A percentile compares a stretch with the other conserved stretches of the same genome.
Evolutionary conservation across 2,329 filamentous ascomycete species (phyloP).

Genomic region (Fusarium liriodendri): DNA sequence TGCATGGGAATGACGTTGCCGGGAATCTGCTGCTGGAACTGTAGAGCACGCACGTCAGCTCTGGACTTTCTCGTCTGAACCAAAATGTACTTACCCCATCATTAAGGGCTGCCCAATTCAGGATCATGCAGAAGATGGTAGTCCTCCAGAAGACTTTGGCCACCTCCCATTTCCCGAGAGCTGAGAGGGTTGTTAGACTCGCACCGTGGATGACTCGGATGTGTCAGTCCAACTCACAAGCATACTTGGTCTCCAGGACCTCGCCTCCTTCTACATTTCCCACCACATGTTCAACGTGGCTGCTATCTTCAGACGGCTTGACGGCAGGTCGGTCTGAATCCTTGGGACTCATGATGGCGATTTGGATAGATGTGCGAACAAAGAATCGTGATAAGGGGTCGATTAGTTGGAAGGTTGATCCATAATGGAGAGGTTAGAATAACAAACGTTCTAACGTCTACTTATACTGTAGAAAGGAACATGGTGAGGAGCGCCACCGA

Average conservation of each 20-base stretch:
- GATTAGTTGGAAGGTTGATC: not conserved
- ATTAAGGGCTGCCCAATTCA: conserved; percentile 5
- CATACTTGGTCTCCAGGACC: not conserved
- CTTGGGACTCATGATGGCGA: not conserved
- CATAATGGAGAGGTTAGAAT: not conserved
- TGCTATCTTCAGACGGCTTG: not conserved
- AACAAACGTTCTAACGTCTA: not conserved
- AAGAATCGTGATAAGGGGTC: not conserved
- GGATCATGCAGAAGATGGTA: conserved; percentile 9
- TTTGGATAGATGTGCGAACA: not conserved
- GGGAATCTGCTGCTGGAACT: conserved; percentile 9
- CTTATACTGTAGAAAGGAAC: not conserved
- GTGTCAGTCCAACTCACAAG: not conserved
- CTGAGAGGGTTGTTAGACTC: not conserved
- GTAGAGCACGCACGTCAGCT: not conserved
- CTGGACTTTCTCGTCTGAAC: not conserved
- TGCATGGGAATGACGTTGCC: conserved; percentile 16
- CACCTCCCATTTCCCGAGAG: conserved; percentile 6
- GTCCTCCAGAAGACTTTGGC: conserved; percentile 7
- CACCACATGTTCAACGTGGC: not conserved
- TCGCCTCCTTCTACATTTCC: not conserved
- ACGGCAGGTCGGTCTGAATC: not conserved
- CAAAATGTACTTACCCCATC: not conserved
- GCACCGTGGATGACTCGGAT: not conserved
- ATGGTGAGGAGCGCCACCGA: not conserved